Conservation (phyloP, 768 basidiomycete species). For the Trametes cubensis region DNA sequence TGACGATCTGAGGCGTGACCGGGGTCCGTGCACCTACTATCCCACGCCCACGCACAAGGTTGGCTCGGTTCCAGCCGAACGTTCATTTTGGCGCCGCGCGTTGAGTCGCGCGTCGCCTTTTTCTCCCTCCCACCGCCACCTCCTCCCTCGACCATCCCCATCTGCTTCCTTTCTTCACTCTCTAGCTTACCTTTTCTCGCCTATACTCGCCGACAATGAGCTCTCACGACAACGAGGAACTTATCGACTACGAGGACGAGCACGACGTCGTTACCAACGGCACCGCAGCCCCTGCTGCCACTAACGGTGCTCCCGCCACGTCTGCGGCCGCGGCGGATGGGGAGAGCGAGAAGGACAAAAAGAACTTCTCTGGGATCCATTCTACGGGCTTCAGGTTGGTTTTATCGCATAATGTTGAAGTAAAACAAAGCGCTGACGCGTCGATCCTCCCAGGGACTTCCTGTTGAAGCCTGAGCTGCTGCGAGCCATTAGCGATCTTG, state of each 20-base stretch:
- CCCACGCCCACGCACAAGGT: constrained; percentile 10
- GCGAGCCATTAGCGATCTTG: constrained; percentile 97
- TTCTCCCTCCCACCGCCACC: constrained; percentile 31
- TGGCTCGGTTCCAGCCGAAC: constrained; percentile 13
- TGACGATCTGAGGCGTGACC: constrained; percentile 16
- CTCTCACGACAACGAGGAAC: constrained; percentile 85
- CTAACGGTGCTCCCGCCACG: constrained; percentile 52
- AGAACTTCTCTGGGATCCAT: constrained; percentile 99
- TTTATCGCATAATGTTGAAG: background rate
- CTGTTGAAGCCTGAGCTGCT: constrained; percentile 95
- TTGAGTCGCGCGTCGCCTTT: constrained; percentile 29
- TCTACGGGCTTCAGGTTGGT: constrained; percentile 97
- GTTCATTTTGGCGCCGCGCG: constrained; percentile 23
- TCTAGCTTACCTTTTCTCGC: constrained; percentile 34
- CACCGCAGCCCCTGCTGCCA: constrained; percentile 45
- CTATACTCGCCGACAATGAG: constrained; percentile 54
- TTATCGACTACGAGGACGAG: constrained; percentile 94
- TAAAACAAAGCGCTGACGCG: constrained; percentile 22
- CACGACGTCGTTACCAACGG: constrained; percentile 74
- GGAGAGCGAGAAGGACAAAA: constrained; percentile 77
- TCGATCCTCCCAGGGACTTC: constrained; percentile 75
- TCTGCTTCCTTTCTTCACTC: constrained; percentile 31
- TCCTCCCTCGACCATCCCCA: constrained; percentile 22
- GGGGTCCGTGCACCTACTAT: constrained; percentile 23
- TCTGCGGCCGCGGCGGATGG: constrained; percentile 55